These are phyloP conservation scores for Plenodomus tracheiphilus DNA, from an alignment of 2,329 filamentous ascomycete species.

Conservation along the genomic window DNA sequence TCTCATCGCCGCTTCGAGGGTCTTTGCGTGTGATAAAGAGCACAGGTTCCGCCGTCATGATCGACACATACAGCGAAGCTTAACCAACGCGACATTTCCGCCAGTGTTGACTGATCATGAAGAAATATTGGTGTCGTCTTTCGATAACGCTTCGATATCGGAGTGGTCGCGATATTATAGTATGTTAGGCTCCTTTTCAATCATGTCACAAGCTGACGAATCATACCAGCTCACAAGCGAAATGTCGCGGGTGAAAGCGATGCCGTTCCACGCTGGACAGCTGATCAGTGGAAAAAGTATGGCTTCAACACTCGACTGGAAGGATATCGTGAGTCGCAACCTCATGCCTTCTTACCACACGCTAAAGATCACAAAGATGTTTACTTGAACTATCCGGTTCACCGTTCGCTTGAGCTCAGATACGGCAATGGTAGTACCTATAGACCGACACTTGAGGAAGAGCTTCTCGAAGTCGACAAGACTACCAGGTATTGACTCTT, in stretches of 20 bases:
- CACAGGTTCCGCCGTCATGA: constrained; percentile 12
- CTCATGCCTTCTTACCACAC: not conserved
- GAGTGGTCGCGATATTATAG: constrained; percentile 42
- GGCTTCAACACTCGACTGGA: constrained; percentile 37
- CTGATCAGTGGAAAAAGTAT: constrained; percentile 34
- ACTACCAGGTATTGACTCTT: constrained; percentile 26
- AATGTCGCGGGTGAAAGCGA: constrained; percentile 36
- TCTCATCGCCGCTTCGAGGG: not conserved
- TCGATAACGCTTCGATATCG: constrained; percentile 45
- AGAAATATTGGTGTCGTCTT: constrained; percentile 42
- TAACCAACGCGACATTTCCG: constrained; percentile 29
- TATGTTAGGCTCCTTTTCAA: constrained; percentile 10
- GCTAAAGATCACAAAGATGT: constrained; percentile 3
- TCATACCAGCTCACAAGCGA: constrained; percentile 24
- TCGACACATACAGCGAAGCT: constrained; percentile 25
- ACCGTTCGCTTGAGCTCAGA: constrained; percentile 34
- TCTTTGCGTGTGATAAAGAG: constrained; percentile 3
- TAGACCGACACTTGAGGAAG: constrained; percentile 34
- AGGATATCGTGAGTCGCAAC: constrained; percentile 30
- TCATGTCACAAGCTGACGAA: not conserved
- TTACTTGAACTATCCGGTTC: constrained; percentile 41
- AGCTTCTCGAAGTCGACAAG: constrained; percentile 33
- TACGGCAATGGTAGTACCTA: constrained; percentile 36
- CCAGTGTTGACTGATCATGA: constrained; percentile 39
- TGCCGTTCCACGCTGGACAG: constrained; percentile 44